Base-by-base conservation (phyloP, 169 alveolate genomes). In the Blepharisma undulans region DNA sequence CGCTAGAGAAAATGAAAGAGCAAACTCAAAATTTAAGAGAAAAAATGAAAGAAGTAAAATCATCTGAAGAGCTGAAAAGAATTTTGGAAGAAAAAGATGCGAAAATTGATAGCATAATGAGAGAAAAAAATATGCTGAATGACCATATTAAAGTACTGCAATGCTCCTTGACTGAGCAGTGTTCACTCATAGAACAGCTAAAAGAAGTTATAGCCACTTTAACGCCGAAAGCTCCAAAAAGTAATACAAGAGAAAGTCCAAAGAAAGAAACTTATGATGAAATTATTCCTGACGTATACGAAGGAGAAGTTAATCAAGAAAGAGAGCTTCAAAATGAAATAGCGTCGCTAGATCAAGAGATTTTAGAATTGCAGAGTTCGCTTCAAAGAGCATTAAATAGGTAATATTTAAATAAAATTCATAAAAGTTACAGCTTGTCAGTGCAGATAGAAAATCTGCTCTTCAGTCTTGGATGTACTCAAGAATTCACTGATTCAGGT, bases 361-460 rank as follows among this genome's bases (percentile, higher is more conserved):
- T 86, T 22, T 85, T 61, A 32, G 33, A 66, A 86, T 85, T 86
- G n/a, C 91, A 86, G 36, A 86, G 36, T 34, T 86, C 91, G n/a
- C 36, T 86, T 1, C 48, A 86, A 72, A n/a, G 66, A 14, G 91
- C 84, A 61, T 72, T 86, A 22, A n/a, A 25, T 79, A 79, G 66
- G 36, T 79, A 79, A 79, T 29, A 32, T 79, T 29, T n/a, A 29
- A 79, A 27, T 79, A 79, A 29, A 27, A n/a, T n/a, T 76, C 61
- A 22, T 79, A 32, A 27, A n/a, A 79, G 84, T 79, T 74, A 22
- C 33, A 25, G 36, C 80, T 74, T 29, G 80, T 22, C 29, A 3
- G 36, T 5, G 30, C 29, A 29, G 80, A 74, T 22, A 74, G 33
- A 29, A 25, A 74, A 29, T 22, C 33, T 29, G 80, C 80, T 74